Percentiles rank a stretch among this genome's conserved stretches.
phyloP scores from a whole-genome alignment of 129 eudicot genomes.

The Escallonia herrerae region DNA sequence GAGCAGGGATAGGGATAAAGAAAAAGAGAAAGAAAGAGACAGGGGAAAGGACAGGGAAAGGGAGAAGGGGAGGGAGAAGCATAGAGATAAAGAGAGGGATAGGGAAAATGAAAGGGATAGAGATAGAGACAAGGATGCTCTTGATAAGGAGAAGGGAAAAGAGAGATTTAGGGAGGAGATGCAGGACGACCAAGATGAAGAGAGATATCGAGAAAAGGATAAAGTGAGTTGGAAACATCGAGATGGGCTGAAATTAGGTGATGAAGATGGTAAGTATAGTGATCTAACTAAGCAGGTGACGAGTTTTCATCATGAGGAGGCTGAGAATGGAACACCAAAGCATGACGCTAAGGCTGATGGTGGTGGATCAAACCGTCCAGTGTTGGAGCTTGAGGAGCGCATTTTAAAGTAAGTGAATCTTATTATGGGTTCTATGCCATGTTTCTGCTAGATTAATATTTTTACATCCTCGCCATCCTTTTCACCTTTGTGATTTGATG shows the following conservation, averaged over 20 bases:
- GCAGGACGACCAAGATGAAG: conserved; percentile 38
- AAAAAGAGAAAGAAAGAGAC: conserved; percentile 22
- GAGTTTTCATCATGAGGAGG: conserved; percentile 26
- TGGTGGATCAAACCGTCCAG: conserved; percentile 34
- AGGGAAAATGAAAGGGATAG: conserved; percentile 31
- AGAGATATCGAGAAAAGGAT: conserved; percentile 43
- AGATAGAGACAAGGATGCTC: conserved; percentile 28
- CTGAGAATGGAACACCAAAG: conserved; percentile 23
- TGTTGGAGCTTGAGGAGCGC: conserved; percentile 57
- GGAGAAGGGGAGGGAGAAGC: conserved; percentile 41
- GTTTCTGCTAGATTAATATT: background rate
- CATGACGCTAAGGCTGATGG: conserved; percentile 28
- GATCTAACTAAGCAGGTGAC: conserved; percentile 23
- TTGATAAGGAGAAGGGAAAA: conserved; percentile 32
- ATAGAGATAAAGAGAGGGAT: conserved; percentile 33
- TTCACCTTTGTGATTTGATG: too few relatives aligned
- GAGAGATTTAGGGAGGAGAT: conserved; percentile 33
- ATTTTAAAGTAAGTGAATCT: conserved; percentile 39
- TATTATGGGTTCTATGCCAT: background rate
- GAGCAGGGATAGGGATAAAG: conserved; percentile 33
- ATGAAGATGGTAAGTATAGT: conserved; percentile 29
- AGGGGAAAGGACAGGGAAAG: conserved; percentile 37
- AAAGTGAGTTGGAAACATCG: conserved; percentile 41
- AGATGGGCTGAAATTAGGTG: conserved; percentile 20
- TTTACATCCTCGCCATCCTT: too few relatives aligned